Conservation (phyloP, 805 yeast species). For the Saturnispora dispora region DNA sequence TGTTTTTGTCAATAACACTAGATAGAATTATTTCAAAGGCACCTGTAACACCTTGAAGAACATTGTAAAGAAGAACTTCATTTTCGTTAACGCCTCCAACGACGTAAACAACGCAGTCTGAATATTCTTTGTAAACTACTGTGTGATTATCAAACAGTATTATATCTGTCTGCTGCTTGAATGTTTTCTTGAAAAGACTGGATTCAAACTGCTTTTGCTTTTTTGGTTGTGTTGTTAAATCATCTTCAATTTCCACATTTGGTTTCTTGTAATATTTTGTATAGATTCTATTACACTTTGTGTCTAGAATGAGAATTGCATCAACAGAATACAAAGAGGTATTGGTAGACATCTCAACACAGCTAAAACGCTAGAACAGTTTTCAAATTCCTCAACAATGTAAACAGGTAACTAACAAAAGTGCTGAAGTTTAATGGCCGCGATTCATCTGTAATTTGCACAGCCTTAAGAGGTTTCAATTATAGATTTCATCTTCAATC, state of each 20-base stretch:
- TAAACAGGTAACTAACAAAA: not conserved
- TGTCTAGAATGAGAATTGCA: conserved; percentile 74
- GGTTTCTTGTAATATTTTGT: conserved; percentile 79
- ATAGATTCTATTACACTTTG: conserved; percentile 67
- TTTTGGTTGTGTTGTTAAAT: conserved; percentile 28
- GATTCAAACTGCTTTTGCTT: conserved; percentile 74
- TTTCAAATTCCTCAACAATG: not conserved
- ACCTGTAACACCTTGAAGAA: conserved; percentile 69
- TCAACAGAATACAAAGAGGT: conserved; percentile 70
- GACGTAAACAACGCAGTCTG: conserved; percentile 65
- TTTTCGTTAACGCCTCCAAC: conserved; percentile 76
- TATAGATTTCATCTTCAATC: too few relatives aligned
- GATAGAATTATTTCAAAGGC: conserved; percentile 70
- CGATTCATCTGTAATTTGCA: not conserved
- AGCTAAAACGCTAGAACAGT: not conserved
- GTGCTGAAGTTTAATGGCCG: not conserved
- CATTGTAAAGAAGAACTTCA: conserved; percentile 69
- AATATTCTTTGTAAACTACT: conserved; percentile 76
- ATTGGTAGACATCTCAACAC: conserved; percentile 18
- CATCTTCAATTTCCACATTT: conserved; percentile 33
- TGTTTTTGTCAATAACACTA: conserved; percentile 64
- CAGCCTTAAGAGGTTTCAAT: not conserved
- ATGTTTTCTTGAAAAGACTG: conserved; percentile 62
- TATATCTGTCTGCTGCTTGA: conserved; percentile 72
- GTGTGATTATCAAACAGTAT: conserved; percentile 69